Conservation (phyloP, 148 eudicot species). For the Pharnaceum exiguum region DNA sequence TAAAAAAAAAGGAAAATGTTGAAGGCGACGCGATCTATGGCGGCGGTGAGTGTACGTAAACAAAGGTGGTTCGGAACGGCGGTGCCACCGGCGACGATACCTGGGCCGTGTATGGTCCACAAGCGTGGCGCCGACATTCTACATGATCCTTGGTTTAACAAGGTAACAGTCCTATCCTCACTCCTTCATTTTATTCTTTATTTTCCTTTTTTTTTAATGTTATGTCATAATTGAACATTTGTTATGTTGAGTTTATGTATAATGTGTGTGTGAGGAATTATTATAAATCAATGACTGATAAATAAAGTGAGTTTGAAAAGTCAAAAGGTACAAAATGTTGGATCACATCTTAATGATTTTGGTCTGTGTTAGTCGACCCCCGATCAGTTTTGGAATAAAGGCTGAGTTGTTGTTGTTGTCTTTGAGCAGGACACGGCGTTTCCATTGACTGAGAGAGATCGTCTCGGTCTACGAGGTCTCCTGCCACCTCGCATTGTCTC, state of each 20-base stretch:
- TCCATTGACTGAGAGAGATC: conserved; percentile 92
- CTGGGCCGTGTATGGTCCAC: conserved; percentile 87
- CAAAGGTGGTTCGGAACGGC: conserved; percentile 62
- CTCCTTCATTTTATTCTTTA: background rate
- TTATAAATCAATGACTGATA: too few species aligned
- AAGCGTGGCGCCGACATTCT: conserved; percentile 97
- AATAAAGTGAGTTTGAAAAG: too few species aligned
- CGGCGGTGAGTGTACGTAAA: too few species aligned
- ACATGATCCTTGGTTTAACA: conserved; percentile 99
- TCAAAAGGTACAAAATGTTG: too few species aligned
- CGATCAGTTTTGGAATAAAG: too few species aligned
- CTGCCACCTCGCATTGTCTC: conserved; percentile 92
- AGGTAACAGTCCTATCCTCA: conserved; percentile 35
- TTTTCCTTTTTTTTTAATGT: background rate
- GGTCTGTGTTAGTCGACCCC: too few species aligned
- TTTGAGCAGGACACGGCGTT: conserved; percentile 82
- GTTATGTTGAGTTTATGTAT: too few species aligned
- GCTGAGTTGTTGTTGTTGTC: background rate
- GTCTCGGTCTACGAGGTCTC: conserved; percentile 97
- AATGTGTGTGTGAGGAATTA: too few species aligned
- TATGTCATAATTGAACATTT: background rate
- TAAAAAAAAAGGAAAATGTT: conserved; percentile 45
- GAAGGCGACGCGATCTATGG: conserved; percentile 61
- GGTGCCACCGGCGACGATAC: conserved; percentile 55
- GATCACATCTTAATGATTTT: too few species aligned